Base-by-base conservation (phyloP, 257 asterid species). In the Avicennia marina region DNA sequence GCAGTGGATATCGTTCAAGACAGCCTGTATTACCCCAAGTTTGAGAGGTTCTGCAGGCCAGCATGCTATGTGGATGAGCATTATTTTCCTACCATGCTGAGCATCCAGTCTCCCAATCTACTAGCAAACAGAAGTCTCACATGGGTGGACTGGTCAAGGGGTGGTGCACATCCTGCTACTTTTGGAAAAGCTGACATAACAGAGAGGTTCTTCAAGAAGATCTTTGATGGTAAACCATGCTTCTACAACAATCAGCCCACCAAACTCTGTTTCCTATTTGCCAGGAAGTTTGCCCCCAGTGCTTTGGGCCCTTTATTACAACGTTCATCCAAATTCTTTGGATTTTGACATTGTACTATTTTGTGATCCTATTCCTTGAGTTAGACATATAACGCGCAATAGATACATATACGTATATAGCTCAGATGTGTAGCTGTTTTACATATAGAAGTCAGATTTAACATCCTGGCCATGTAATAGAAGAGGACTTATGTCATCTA, bases 71-170 rank as follows among this genome's bases (percentile, higher is more conserved):
- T 75, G 52, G 86, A 79, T 19, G 86, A 79, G 67, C 86, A 79
- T 64, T 79, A 72, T 41, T 79, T 79, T 11, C 80, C 76, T 16
- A 75, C 86, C 22, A 89, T 89, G 97, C 70, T 89, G 69, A 76
- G 65, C 51, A 74, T 86, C 25, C 70, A 77, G n/a, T 84, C 78
- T 6, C 93, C 94, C 21, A 57, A 52, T 20, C 75, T 81, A n/a
- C 63, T 89, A 71, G 95, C 97, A 0, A 89, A 89, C 71, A 69
- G 97, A 65, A 86, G 66, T 54, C 76, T 82, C 39, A 86, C 94
- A 11, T 89, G 86, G 86, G 97, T 81, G 6, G 97, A 89, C 69
- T 89, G 97, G 97, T 89, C 97, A 4, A 70, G 95, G 60, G 94
- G 97, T 0, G 97, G 95, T 4, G 90, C 97, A 8, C 97, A 89